Evolutionary conservation across 2,329 filamentous ascomycete genomes (phyloP).

Genomic region (Coleophoma crateriformis): DNA sequence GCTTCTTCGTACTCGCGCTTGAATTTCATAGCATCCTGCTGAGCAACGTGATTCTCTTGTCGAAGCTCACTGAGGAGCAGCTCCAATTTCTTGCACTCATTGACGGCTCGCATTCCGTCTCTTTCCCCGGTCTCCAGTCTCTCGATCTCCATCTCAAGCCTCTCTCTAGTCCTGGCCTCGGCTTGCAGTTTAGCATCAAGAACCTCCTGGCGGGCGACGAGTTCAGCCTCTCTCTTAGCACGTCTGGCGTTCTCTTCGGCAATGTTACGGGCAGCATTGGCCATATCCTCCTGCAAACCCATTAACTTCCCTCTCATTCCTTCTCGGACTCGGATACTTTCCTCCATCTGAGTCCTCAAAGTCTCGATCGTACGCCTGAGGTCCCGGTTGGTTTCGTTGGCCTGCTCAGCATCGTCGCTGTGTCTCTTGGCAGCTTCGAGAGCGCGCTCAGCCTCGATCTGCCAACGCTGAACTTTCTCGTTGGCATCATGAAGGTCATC

Average conservation of each 20-base stretch:
- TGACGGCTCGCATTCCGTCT: constrained; percentile 57
- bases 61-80: constrained; percentile 48
- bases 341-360: constrained; percentile 73
- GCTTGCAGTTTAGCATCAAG: constrained; percentile 72
- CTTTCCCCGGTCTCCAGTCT: constrained; percentile 59
- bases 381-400: constrained; percentile 60
- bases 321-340: constrained; percentile 80
- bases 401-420: constrained; percentile 51
- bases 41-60: constrained; percentile 59
- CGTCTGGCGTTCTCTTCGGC: constrained; percentile 77
- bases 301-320: constrained; percentile 80
- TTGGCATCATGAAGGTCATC: constrained; percentile 48
- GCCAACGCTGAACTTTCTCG: constrained; percentile 56
- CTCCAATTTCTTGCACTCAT: constrained; percentile 57
- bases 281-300: constrained; percentile 83
- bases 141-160: constrained; percentile 61
- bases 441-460: constrained; percentile 54
- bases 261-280: constrained; percentile 69
- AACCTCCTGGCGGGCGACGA: constrained; percentile 73
- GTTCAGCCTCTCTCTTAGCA: constrained; percentile 72
- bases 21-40: constrained; percentile 38
- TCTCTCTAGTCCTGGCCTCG: constrained; percentile 64
- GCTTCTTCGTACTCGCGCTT: constrained; percentile 83
- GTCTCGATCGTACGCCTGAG: constrained; percentile 69
- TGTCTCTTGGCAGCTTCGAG: constrained; percentile 60